These are phyloP conservation scores for Withania somnifera DNA, from an alignment of 305 asterid species.

Conservation along the genomic window DNA sequence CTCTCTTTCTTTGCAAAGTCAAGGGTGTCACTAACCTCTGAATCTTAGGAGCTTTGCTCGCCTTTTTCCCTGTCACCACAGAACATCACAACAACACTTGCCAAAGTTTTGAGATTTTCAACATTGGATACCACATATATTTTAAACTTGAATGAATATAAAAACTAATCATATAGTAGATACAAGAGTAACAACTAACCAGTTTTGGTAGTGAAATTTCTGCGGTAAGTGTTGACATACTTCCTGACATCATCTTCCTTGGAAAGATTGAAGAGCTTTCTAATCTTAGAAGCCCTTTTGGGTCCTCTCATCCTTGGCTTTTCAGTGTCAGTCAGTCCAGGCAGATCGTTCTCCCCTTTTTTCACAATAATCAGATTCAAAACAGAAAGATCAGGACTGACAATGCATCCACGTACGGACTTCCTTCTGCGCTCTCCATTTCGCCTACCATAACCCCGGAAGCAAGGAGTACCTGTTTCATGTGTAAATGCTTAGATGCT, in stretches of 20 bases:
- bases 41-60: conserved; percentile 32
- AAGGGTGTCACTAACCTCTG: conserved; percentile 33
- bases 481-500: not conserved
- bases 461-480: conserved; percentile 29
- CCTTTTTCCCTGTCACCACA: conserved; percentile 20
- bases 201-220: conserved; percentile 18
- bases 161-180: no score
- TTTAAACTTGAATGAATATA: no score
- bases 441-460: conserved; percentile 29
- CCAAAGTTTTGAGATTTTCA: no score
- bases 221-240: conserved; percentile 29
- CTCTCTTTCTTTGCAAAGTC: conserved; percentile 39
- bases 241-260: conserved; percentile 32
- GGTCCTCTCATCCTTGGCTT: conserved; percentile 41
- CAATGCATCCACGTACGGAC: conserved; percentile 33
- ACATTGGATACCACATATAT: no score
- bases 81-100: no score
- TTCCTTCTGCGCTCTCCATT: conserved; percentile 31
- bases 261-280: conserved; percentile 28
- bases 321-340: conserved; percentile 28
- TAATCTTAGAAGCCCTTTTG: conserved; percentile 33
- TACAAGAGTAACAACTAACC: conserved; percentile 22
- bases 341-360: conserved; percentile 30
- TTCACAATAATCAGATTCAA: conserved; percentile 29
- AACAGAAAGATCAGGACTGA: conserved; percentile 29